Evolutionary conservation across 2,329 filamentous ascomycete species (phyloP), one percentile per base, ranked within the genome.

Genomic region (Xylariaceae sp.): DNA sequence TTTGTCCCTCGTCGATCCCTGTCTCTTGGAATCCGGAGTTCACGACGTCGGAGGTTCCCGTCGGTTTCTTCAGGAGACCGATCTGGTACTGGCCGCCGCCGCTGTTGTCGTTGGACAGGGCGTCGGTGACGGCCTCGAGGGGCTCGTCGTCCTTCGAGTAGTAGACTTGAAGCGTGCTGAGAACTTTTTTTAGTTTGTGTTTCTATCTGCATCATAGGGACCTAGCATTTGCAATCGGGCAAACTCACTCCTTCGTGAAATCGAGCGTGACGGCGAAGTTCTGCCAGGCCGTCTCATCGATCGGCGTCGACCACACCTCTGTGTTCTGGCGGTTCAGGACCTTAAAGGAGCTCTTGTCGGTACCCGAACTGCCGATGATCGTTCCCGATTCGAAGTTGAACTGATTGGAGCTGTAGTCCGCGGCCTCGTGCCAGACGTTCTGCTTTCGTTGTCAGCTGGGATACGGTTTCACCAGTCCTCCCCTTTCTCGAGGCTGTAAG

Each of bases 261-360:
- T 86, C 79, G 18, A 85, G 69, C 9, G 77, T 81, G 40, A 85
- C 64, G 19, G 81, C 84, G 73, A 86, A 86, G 70, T 86, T 86
- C 68, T 87, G 83, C 83, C 83, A 86, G 18, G 74, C 74, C 32
- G 69, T 72, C 23, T 69, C 63, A 41, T 79, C 75, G 44, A 84
- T 70, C 4, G 73, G 68, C 12, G 73, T 75, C 21, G 71, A 73
- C 73, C 74, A 78, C 40, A 78, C 66, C 65, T 73, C 64, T 44
- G 65, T 67, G 66, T 73, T 74, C 51, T 72, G 59, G 1, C 75
- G 70, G 65, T 75, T 69, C 18, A 77, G 66, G 40, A 77, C 63
- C 68, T 77, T 77, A 67, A 72, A 77, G n/a, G 71, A 74, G 65
- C 74, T 70, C 63, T 71, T 67, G 46, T 74, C 62, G 57, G 70